Evolutionary conservation across 2,329 filamentous ascomycete genomes (phyloP), one percentile per base, ranked within the genome.

Genomic region (Claviceps maximensis): DNA sequence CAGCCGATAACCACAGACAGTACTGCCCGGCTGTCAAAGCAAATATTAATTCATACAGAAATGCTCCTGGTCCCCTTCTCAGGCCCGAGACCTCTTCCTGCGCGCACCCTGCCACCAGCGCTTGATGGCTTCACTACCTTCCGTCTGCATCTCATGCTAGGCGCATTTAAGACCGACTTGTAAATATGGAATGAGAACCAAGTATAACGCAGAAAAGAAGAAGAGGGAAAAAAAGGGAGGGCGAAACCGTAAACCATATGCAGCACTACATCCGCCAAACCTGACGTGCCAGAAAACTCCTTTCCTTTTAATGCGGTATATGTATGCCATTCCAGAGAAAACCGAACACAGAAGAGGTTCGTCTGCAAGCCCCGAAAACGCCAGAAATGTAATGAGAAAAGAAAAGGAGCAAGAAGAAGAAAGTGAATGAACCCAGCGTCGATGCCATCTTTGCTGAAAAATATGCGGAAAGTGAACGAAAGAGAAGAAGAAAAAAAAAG

Each of bases 351-450:
- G 53, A 40, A 53, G 50, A n/a, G 4, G 8, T 29, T 29, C 4
- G 27, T 29, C 27, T 8, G 27, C 27, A 29, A 29, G 27, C 53
- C 53, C 56, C 54, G 42, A 47, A 53, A 61, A 61, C 60, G 58
- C 60, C 59, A 47, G 48, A 58, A 54, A 57, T 55, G 52, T 55
- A 41, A 42, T 41, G 38, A 8, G 7, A 41, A n/a, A 21, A n/a
- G 4, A 53, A 38, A 8, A 19, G 10, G 5, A 45, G 3, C 17
- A 17, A 44, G 27, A 45, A 4, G 27, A 31, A 5, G 13, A 47
- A 17, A 31, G 44, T 29, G 9, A 29, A 47, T 15, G 15, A 54
- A 50, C 54, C 42, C 46, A 38, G 52, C 33, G 23, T 47, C 29
- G 21, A 47, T 4, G 33, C 17, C 15, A 12, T n/a, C 12, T 46